Base-by-base conservation (phyloP, 2,329 filamentous ascomycete genomes). In the Onygenales sp. region DNA sequence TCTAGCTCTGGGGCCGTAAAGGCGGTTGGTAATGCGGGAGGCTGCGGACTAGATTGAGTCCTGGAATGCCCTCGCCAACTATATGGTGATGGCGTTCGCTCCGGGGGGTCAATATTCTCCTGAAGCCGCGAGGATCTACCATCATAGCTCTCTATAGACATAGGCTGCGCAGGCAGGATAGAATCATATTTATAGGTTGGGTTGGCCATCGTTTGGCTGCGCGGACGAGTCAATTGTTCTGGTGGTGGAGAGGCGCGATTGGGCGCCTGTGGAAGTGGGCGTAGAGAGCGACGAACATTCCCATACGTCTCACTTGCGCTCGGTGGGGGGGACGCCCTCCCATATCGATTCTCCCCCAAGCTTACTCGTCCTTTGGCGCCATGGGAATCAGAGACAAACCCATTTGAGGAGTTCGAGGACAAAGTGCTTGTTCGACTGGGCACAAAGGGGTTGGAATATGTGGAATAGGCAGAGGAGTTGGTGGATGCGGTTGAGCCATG, bases 251-350 rank as follows among this genome's bases (percentile, higher is more conserved):
- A 67, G 44, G 73, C 68, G 11, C 73, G 58, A 52, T 75, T 79
- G 2, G 86, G 85, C 1, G 80, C 75, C 64, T 87, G 86, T 3
- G 85, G 81, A 6, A 90, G 76, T 27, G 87, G 87, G 48, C 89
- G 83, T 56, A 95, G 75, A 21, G 88, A 90, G 64, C 87, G 86
- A 51, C 89, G 85, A 56, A 86, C 80, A 60, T 79, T 85, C 60
- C 81, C 82, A 65, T 89, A 91, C 57, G 85, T 76, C 60, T 81
- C 83, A 36, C 83, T 81, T n/a, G 81, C 76, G 57, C 72, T 78
- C 38, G 65, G 56, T 56, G 59, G 42, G 33, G 41, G 36, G 31
- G 58, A 47, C 64, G 63, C 10, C 58, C 52, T 14, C 59, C 53
- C n/a, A 59, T 59, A 50, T 57, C 59, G 5, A 52, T 59, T 51